These are phyloP conservation scores for Coniochaeta hoffmannii DNA, from an alignment of 2,329 filamentous ascomycete species.

Conservation along the genomic window DNA sequence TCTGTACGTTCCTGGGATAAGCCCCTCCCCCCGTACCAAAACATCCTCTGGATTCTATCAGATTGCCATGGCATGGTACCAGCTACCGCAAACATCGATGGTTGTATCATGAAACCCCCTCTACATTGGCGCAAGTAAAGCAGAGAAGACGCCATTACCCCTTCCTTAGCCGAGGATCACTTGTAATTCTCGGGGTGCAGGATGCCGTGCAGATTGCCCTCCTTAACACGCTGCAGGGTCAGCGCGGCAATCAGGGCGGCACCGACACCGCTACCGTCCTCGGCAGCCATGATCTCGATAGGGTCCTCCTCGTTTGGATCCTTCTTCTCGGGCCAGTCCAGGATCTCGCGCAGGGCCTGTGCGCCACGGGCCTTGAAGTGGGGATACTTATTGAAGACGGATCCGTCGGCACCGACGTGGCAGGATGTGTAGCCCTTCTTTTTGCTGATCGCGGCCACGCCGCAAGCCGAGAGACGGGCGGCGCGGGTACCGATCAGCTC, in stretches of 20 bases:
- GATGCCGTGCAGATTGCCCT: slow-evolving; percentile 57
- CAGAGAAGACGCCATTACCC: not conserved
- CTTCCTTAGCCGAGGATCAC: not conserved
- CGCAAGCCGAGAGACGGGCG: slow-evolving; percentile 86
- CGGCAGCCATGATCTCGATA: slow-evolving; percentile 78
- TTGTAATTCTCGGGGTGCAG: slow-evolving; percentile 57
- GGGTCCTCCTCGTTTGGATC: slow-evolving; percentile 71
- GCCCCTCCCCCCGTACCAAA: not conserved
- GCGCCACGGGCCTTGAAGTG: slow-evolving; percentile 94
- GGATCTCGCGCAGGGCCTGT: slow-evolving; percentile 82
- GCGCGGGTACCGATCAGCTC: slow-evolving; percentile 94
- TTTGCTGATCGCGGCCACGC: slow-evolving; percentile 91
- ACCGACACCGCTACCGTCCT: slow-evolving; percentile 96
- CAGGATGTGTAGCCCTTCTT: slow-evolving; percentile 86
- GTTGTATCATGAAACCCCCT: not conserved
- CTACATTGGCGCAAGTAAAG: not conserved
- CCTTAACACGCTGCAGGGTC: slow-evolving; percentile 56
- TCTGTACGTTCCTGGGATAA: slow-evolving; percentile 66
- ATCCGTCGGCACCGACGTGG: slow-evolving; percentile 94
- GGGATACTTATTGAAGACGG: slow-evolving; percentile 98
- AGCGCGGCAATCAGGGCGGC: slow-evolving; percentile 84
- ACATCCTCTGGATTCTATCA: not conserved
- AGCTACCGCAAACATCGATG: not conserved
- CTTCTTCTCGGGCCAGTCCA: slow-evolving; percentile 80
- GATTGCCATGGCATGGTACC: not conserved